phyloP scores from a whole-genome alignment of 2,329 filamentous ascomycete species.

The Chaetomiaceae sp. region DNA sequence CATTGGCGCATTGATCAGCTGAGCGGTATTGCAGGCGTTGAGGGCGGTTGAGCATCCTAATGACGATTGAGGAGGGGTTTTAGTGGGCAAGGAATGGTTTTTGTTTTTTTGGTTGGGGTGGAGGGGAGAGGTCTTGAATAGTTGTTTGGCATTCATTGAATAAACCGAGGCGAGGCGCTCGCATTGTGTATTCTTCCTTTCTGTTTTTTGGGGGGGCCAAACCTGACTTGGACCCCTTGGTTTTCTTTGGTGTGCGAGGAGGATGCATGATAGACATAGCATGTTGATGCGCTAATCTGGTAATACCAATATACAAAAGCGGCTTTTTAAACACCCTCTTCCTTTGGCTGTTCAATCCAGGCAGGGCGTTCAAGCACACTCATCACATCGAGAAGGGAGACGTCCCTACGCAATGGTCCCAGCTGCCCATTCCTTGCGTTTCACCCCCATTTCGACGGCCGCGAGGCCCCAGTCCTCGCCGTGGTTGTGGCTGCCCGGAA shows the following conservation, averaged over 20 bases:
- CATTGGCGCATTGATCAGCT: constrained; percentile 45
- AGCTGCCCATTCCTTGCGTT: constrained; percentile 76
- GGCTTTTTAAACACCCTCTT: background rate
- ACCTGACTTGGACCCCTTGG: background rate
- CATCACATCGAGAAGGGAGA: background rate
- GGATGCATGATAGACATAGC: constrained; percentile 29
- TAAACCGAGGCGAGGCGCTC: background rate
- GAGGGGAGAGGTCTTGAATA: background rate
- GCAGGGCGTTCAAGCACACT: background rate
- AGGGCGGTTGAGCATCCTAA: background rate
- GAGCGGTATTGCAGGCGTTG: background rate
- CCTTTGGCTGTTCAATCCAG: background rate
- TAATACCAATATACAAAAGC: constrained; percentile 23
- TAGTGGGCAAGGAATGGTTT: background rate
- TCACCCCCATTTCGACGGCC: constrained; percentile 88
- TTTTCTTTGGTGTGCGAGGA: constrained; percentile 16
- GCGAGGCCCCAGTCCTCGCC: constrained; percentile 94
- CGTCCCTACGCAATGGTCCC: constrained; percentile 51
- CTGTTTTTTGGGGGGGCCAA: background rate
- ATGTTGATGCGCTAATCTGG: constrained; percentile 27
- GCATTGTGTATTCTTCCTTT: constrained; percentile 10
- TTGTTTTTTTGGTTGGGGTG: background rate
- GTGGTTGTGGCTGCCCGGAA: constrained; percentile 74
- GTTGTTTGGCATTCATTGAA: background rate
- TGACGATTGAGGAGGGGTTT: background rate